Percentiles rank a stretch among this genome's conserved stretches.
phyloP scores from a whole-genome alignment of 352 stramenopile genomes.

The Pseudoperonospora humuli region DNA sequence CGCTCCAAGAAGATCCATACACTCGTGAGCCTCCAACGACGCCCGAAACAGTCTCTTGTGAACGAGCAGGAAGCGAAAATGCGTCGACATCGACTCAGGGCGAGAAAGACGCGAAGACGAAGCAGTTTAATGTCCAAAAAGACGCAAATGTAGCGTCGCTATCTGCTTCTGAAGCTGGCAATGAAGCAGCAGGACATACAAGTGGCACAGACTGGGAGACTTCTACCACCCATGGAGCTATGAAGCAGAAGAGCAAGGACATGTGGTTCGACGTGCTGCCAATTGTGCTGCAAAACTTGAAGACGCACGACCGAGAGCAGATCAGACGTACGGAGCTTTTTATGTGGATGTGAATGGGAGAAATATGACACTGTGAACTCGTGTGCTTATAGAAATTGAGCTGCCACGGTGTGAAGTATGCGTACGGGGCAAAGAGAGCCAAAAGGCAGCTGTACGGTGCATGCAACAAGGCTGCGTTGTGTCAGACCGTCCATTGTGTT shows the following conservation, averaged over 20 bases:
- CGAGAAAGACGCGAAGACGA: neutral
- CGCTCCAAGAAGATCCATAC: neutral
- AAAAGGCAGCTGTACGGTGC: constrained; percentile 21
- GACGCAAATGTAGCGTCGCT: neutral
- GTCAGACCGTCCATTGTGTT: constrained; percentile 8
- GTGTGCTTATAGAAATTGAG: constrained; percentile 16
- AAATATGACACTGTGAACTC: neutral
- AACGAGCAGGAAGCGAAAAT: neutral
- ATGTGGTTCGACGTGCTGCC: constrained; percentile 30
- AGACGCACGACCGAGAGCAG: constrained; percentile 17
- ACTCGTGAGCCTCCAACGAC: neutral
- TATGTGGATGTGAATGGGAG: neutral
- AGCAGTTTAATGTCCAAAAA: neutral
- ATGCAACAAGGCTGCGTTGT: constrained; percentile 15
- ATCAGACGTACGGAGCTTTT: constrained; percentile 17
- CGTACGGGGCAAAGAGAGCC: neutral
- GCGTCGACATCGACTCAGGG: too few species aligned
- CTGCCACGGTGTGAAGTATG: constrained; percentile 21
- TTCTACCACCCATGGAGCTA: neutral
- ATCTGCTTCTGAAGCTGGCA: neutral
- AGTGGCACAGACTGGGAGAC: neutral
- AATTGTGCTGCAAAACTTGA: constrained; percentile 24
- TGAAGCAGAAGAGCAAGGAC: neutral
- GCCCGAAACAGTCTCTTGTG: constrained; percentile 1
- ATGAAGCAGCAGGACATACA: neutral